These are phyloP conservation scores for Solanum chilense DNA, from an alignment of 257 asterid species.

Conservation along the genomic window DNA sequence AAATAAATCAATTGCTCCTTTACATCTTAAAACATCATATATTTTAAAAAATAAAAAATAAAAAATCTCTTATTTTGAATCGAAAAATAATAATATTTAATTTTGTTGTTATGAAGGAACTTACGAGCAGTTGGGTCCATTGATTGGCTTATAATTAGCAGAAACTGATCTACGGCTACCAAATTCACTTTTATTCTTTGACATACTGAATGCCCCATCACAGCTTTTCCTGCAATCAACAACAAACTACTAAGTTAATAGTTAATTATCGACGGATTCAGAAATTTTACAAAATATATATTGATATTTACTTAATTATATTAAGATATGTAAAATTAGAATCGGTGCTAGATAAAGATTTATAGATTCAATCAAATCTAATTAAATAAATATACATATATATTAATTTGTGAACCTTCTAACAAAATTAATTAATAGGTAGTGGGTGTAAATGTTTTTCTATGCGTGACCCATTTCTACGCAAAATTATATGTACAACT, in stretches of 20 bases:
- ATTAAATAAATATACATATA: no score
- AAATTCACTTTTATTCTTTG: conserved; percentile 34
- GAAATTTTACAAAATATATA: no score
- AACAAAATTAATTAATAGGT: not conserved
- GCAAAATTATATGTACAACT: not conserved
- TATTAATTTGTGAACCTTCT: no score
- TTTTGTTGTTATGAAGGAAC: conserved; percentile 4
- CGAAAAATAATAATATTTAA: not conserved
- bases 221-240: conserved; percentile 37
- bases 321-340: no score
- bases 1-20: not conserved
- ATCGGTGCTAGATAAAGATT: accelerated
- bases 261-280: no score
- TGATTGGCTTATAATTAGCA: conserved; percentile 40
- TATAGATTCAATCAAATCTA: no score
- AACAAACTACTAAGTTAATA: not conserved
- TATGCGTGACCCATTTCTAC: accelerated
- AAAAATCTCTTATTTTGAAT: not conserved
- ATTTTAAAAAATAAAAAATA: not conserved
- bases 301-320: no score
- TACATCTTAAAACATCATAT: not conserved
- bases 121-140: conserved; percentile 74
- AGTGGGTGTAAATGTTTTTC: not conserved
- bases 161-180: conserved; percentile 17
- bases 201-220: conserved; percentile 48